Base-by-base conservation (phyloP, 768 basidiomycete species). In the Royoungia palumana region DNA sequence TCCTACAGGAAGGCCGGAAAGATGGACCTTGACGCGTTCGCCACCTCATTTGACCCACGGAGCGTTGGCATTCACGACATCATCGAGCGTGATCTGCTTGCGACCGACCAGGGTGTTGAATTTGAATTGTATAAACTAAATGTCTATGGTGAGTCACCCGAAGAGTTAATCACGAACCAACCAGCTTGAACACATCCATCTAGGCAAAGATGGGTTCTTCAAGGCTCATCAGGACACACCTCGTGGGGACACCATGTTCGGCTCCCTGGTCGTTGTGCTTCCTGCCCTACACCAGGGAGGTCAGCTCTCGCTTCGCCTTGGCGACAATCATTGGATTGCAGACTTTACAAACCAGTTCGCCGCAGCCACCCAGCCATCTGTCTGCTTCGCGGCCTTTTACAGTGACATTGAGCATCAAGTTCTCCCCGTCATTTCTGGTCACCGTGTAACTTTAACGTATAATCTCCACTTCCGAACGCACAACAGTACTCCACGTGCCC, bases 201-300 rank as follows among this genome's bases (percentile, higher is more conserved):
- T 28, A 50, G 44, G 40, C 10, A 49, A 20, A 28, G 77, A 66
- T 10, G 70, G 70, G 0, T 79, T 76, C 56, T 80, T 79, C 68
- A 77, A 77, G 53, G 35, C 73, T 1, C 79, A 79, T 53, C 67
- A 72, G 35, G 80, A 79, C 49, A 77, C 78, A 0, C 74, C 74
- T 6, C 71, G 72, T 8, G 56, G 66, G 8, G 63, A 66, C 7
- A 57, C 55, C 20, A 78, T 79, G 73, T 73, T 82, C 43, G 78
- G 73, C 2, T 79, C 78, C 1, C 69, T 82, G 5, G 71, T 80
- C 2, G 52, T 79, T 25, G 66, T 75, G 20, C 72, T 77, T 42
- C 79, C 77, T 11, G 71, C 72, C 0, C 30, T 55, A 0, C 73
- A 80, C 52, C 63, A 74, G 47, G 78, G 78, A 1, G 79, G 78